Evolutionary conservation across 2,329 filamentous ascomycete species (phyloP).

Genomic region (Ophiostoma australiae): DNA sequence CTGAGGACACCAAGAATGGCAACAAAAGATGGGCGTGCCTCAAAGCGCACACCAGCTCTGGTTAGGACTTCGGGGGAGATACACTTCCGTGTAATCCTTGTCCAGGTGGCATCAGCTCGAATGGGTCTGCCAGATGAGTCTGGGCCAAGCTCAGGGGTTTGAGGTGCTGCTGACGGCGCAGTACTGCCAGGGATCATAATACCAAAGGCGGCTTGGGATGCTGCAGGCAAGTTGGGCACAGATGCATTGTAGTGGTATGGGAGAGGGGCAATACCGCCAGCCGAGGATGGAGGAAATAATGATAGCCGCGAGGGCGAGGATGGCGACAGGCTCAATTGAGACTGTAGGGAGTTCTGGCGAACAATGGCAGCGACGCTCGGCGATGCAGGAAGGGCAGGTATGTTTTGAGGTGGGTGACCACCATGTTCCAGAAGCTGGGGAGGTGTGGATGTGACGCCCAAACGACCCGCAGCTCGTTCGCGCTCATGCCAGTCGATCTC

Average conservation of each 20-base stretch:
- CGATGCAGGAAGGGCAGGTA: neutral
- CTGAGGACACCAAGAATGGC: slow-evolving; percentile 54
- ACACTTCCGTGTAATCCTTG: slow-evolving; percentile 50
- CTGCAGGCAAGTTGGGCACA: neutral
- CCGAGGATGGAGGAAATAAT: slow-evolving; percentile 14
- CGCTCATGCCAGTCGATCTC: slow-evolving; percentile 39
- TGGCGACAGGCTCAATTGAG: neutral
- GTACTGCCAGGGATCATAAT: slow-evolving; percentile 28
- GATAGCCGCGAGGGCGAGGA: slow-evolving; percentile 1
- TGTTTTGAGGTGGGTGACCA: neutral
- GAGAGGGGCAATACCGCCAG: neutral
- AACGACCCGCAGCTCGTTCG: slow-evolving; percentile 40
- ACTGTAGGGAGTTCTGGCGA: slow-evolving; percentile 17
- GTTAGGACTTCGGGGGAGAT: slow-evolving; percentile 56
- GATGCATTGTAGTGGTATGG: slow-evolving; percentile 15
- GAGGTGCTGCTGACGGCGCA: slow-evolving; percentile 25
- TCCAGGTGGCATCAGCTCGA: slow-evolving; percentile 55
- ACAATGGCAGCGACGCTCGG: slow-evolving; percentile 6
- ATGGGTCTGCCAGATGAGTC: slow-evolving; percentile 56
- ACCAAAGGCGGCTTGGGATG: slow-evolving; percentile 23
- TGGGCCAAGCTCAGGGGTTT: slow-evolving; percentile 37
- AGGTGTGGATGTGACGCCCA: slow-evolving; percentile 42
- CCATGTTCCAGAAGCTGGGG: slow-evolving; percentile 27
- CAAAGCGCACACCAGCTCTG: slow-evolving; percentile 53
- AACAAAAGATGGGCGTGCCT: slow-evolving; percentile 56